Base-by-base conservation (phyloP, 2,329 filamentous ascomycete genomes). In the Pyrenochaeta sp. region DNA sequence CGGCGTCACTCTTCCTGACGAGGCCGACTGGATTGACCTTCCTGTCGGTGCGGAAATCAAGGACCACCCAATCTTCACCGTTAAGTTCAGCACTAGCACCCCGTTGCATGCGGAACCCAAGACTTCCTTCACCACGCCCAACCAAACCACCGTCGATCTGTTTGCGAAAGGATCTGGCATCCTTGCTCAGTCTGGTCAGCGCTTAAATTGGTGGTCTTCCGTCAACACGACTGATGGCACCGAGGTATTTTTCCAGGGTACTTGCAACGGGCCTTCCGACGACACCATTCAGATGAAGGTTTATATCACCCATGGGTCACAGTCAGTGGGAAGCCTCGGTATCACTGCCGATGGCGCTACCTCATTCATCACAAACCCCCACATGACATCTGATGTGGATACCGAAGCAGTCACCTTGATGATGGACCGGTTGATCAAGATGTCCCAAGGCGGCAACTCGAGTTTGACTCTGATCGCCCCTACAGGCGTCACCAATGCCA, bases 251-350 rank as follows among this genome's bases (percentile, higher is more conserved):
- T 62, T 69, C 53, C 67, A 80, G 59, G 79, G 75, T 24, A 80
- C 77, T 7, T 76, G 74, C 63, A 74, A 74, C 48, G 69, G 73
- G 0, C 62, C 73, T 35, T 51, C 60, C 15, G 58, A 65, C 45
- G 60, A 63, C 52, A 65, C 60, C 13, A 51, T 69, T 19, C 62
- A 68, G 40, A 69, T 71, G 63, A 69, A 69, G 48, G 53, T 69
- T 7, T 87, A 87, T 68, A 81, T 88, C 13, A 83, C 83, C 22
- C 81, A 84, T 44, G 84, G 85, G 31, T 72, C 80, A 9, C 77
- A 78, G n/a, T 84, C 84, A 7, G 74, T 81, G 11, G 85, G 84
- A 18, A 75, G 81, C 39, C 79, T 85, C 51, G 67, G 67, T 20
- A 68, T 72, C 34, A 69, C 63, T 7, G 52, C 61, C 3, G 60